Evolutionary conservation across 2,329 filamentous ascomycete genomes (phyloP).

Genomic region (Cercospora citrullina): DNA sequence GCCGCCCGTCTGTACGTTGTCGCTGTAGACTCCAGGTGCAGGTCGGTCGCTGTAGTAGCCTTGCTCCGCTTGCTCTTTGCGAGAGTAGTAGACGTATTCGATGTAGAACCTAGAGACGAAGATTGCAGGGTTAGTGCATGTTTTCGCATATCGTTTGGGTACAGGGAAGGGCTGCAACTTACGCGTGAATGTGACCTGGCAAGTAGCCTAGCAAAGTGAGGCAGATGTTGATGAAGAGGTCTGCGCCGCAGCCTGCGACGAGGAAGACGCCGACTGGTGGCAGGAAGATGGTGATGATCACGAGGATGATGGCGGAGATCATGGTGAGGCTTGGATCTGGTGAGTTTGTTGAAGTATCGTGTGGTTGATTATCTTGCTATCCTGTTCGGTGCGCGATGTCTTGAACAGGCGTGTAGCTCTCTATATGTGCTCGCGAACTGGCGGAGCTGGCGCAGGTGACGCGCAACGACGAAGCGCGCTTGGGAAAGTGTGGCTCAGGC

Average conservation of each 20-base stretch:
- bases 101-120: slow-evolving; percentile 60
- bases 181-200: slow-evolving; percentile 67
- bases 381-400: no score
- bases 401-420: background rate
- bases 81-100: slow-evolving; percentile 80
- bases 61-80: slow-evolving; percentile 61
- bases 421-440: background rate
- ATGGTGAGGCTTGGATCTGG: slow-evolving; percentile 1
- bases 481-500: background rate
- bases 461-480: background rate
- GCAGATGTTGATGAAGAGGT: slow-evolving; percentile 49
- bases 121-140: background rate
- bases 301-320: slow-evolving; percentile 42
- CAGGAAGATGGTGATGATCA: slow-evolving; percentile 49
- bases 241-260: slow-evolving; percentile 52
- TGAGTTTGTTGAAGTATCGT: background rate
- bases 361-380: background rate
- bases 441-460: background rate
- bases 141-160: background rate
- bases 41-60: slow-evolving; percentile 56
- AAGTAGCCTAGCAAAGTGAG: slow-evolving; percentile 59
- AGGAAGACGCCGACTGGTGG: slow-evolving; percentile 48
- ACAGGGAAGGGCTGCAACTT: background rate
- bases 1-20: slow-evolving; percentile 71
- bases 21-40: slow-evolving; percentile 70